These are phyloP conservation scores for Castanea crenata DNA, from an alignment of 306 rosid species.

Conservation along the genomic window DNA sequence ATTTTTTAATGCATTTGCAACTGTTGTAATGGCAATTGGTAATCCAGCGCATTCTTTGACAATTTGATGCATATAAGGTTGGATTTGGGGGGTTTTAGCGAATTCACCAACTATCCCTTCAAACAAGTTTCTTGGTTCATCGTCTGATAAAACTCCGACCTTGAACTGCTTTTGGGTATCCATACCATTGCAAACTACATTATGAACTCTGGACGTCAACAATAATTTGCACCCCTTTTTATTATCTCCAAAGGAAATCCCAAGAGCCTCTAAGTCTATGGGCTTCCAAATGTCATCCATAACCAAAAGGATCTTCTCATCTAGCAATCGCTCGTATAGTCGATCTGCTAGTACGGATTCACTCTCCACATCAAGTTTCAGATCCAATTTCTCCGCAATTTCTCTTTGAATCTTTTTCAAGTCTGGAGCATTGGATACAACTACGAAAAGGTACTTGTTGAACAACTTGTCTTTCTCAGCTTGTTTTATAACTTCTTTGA, in stretches of 20 bases:
- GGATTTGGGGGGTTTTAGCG: no score
- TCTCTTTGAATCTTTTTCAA: background rate
- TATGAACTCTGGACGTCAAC: background rate
- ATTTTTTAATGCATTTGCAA: background rate
- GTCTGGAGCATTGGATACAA: background rate
- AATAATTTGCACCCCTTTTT: background rate
- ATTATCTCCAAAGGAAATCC: background rate
- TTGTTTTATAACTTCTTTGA: background rate
- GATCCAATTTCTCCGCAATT: background rate
- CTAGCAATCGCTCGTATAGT: background rate
- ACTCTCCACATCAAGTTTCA: background rate
- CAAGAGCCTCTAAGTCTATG: background rate
- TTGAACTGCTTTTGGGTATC: background rate
- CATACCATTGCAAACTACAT: background rate
- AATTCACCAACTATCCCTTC: background rate
- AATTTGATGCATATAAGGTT: background rate
- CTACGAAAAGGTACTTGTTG: background rate
- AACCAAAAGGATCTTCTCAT: background rate
- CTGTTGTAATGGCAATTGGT: background rate
- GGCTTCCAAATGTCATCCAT: background rate
- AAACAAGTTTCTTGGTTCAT: background rate
- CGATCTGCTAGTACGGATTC: background rate
- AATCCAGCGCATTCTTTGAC: background rate
- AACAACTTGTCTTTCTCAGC: background rate
- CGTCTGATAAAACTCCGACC: fast-evolving